Evolutionary conservation across 179 eudicot genomes (phyloP), one percentile per base, ranked within the genome.

Genomic region (Spergularia azorica): DNA sequence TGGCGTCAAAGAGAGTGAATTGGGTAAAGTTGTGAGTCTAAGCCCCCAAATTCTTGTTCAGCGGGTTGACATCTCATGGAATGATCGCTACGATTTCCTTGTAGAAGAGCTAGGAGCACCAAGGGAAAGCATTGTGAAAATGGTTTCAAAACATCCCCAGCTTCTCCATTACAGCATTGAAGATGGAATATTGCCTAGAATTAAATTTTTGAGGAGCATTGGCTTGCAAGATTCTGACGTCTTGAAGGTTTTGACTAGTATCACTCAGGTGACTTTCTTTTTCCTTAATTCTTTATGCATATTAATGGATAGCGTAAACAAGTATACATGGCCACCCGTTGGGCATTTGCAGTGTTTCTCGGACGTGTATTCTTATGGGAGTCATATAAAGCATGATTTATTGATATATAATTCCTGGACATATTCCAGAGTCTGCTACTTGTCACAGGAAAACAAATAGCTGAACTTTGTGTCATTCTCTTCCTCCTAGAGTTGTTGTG

Each of bases 41-140:
- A 95, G 99, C 78, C 97, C 99, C 82, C 97, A 93, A 80, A 93
- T 95, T 77, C 89, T 95, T 79, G 97, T 93, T 86, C 97, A 93
- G 84, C 85, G 97, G 72, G 91, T 93, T 62, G 97, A 95, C 76
- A 82, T 82, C 77, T 82, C 97, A 36, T 95, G 97, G 97, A 90
- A 80, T 71, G 84, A 90, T 61, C 97, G 97, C 46, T 88, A 84
- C 64, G 87, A 77, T 75, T 95, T 95, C 84, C 92, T 95, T 43
- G 76, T 89, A 10, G 88, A 90, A 75, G 99, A 95, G 81, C 79
- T 95, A 78, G 90, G 89, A 59, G 97, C 99, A 76, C 95, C 99
- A 11, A 87, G 87, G 81, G 94, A 91, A 70, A 91, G 86, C 84
- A 78, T 93, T 54, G 94, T 93, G 72, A 91, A 95, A 85, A 95